Evolutionary conservation across 1,284 basidiomycete species (phyloP).

Genomic region (Omphalotus olearius): DNA sequence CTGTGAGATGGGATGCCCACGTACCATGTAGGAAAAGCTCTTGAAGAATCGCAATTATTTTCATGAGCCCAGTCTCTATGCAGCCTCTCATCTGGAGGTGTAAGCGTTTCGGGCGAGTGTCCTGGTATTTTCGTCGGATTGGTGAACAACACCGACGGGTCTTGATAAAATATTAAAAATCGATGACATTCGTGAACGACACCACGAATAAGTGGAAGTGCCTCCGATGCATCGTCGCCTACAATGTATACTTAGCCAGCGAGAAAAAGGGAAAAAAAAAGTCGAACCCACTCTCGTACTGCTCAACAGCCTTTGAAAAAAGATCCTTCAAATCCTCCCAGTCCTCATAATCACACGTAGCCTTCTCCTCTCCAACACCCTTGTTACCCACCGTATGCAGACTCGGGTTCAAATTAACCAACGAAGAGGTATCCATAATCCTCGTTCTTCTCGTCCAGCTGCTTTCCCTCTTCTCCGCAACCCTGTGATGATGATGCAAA

Average conservation of each 20-base stretch:
- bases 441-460: constrained; percentile 30
- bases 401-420: constrained; percentile 20
- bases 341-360: constrained; percentile 42
- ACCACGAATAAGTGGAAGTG: constrained; percentile 51
- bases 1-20: too few species aligned
- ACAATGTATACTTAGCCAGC: not conserved
- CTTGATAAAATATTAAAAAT: constrained; percentile 46
- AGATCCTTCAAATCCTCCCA: constrained; percentile 65
- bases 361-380: constrained; percentile 11
- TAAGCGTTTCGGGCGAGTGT: constrained; percentile 21
- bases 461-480: constrained; percentile 19
- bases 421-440: constrained; percentile 37
- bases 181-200: constrained; percentile 65
- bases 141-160: constrained; percentile 49
- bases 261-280: constrained; percentile 3
- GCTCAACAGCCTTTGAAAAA: constrained; percentile 49
- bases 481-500: not conserved
- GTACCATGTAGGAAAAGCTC: constrained; percentile 16
- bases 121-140: constrained; percentile 11
- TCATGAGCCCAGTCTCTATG: constrained; percentile 24
- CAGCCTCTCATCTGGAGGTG: constrained; percentile 27
- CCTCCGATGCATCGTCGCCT: constrained; percentile 45
- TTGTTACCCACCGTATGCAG: constrained; percentile 8
- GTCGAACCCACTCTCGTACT: constrained; percentile 51
- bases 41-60: not conserved